Conservation (phyloP, 2,329 filamentous ascomycete species). For the Alternaria infectoria region DNA sequence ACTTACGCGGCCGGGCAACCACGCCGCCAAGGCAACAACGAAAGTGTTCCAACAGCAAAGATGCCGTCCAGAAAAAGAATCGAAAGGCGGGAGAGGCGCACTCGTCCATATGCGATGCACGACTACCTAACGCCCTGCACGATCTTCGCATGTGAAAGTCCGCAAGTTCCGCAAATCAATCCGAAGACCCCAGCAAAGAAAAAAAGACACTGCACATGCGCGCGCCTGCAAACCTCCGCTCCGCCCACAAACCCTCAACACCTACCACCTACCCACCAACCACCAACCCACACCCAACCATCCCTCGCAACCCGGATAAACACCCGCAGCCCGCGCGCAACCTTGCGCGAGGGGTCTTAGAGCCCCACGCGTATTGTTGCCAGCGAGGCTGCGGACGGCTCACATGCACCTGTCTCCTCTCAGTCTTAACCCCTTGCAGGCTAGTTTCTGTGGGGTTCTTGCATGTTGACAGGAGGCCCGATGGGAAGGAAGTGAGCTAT, state of each 20-base stretch:
- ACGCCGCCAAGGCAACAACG: neutral
- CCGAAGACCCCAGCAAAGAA: neutral
- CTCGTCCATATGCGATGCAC: neutral
- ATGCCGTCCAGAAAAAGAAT: neutral
- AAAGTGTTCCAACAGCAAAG: neutral
- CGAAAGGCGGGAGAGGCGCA: neutral
- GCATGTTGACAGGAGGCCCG: neutral
- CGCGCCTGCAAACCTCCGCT: neutral
- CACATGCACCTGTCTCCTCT: neutral
- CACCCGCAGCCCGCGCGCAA: neutral
- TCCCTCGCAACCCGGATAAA: neutral
- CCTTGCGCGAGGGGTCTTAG: neutral
- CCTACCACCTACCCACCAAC: neutral
- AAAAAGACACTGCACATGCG: neutral
- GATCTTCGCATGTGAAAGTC: neutral
- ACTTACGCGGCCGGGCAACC: neutral
- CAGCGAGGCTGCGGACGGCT: neutral
- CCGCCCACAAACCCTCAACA: neutral
- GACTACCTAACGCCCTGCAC: neutral
- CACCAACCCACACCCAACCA: neutral
- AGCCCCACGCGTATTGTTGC: neutral
- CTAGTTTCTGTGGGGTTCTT: neutral
- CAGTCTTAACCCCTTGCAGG: neutral
- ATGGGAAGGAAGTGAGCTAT: neutral
- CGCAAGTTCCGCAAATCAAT: neutral